Conservation (phyloP, 495 filamentous ascomycete species). For the Podospora pseudocomata region DNA sequence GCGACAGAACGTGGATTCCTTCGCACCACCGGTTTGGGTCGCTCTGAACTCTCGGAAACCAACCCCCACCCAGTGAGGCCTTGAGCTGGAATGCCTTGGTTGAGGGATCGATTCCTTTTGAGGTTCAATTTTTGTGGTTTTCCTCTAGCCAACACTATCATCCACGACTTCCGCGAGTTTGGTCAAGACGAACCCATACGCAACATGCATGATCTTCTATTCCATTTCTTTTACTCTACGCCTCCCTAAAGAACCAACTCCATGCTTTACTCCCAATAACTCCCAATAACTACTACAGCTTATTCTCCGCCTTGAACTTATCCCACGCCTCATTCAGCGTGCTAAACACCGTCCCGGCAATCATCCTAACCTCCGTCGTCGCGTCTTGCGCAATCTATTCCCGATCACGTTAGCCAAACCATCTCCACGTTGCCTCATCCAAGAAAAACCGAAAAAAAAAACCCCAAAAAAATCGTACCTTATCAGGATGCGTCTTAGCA, state of each 20-base stretch:
- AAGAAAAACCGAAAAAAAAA: slow-evolving; percentile 7
- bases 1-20: neutral
- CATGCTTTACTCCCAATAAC: neutral
- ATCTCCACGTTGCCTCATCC: neutral
- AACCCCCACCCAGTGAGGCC: neutral
- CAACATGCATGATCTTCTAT: neutral
- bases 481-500: slow-evolving; percentile 96
- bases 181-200: neutral
- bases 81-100: neutral
- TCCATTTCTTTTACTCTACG: neutral
- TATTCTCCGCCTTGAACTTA: slow-evolving; percentile 91
- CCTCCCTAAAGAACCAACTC: neutral
- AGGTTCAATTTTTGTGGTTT: neutral
- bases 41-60: neutral
- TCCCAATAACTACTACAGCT: slow-evolving; percentile 43
- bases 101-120: neutral
- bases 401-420: slow-evolving; percentile 5
- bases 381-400: slow-evolving; percentile 77
- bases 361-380: slow-evolving; percentile 91
- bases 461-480: slow-evolving; percentile 57
- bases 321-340: slow-evolving; percentile 98
- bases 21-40: neutral
- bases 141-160: neutral
- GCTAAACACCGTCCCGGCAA: slow-evolving; percentile 84
- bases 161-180: neutral